phyloP scores from a whole-genome alignment of 73 alveolate species.

The Stentor roeselii region DNA sequence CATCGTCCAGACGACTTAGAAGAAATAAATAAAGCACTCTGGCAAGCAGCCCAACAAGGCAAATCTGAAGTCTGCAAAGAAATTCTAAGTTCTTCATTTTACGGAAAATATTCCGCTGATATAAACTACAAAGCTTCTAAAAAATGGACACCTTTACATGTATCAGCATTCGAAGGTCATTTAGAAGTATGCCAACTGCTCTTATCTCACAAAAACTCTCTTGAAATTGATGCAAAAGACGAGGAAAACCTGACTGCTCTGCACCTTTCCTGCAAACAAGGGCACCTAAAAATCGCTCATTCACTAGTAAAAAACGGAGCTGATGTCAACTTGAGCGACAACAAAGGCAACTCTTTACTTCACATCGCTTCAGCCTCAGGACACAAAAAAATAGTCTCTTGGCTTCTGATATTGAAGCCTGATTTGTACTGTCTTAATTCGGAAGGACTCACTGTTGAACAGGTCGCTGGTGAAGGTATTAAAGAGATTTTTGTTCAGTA shows the following conservation, averaged over 20 bases:
- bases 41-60: not conserved
- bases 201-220: too few relatives aligned
- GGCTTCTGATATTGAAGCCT: not conserved
- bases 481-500: too few relatives aligned
- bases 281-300: not conserved
- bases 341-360: not conserved
- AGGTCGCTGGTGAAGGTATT: too few relatives aligned
- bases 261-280: not conserved
- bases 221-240: too few relatives aligned
- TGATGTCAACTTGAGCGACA: not conserved
- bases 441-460: too few relatives aligned
- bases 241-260: not conserved
- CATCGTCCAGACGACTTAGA: too few relatives aligned
- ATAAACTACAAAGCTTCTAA: not conserved
- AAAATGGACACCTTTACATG: not conserved
- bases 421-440: too few relatives aligned
- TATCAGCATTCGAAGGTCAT: not conserved
- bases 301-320: not conserved
- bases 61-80: not conserved
- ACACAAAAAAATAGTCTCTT: not conserved
- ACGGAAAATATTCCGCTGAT: not conserved
- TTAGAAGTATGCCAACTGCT: constrained; percentile 3
- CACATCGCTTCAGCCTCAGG: not conserved
- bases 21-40: too few relatives aligned
- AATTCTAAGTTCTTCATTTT: not conserved